Evolutionary conservation across 306 rosid species (phyloP).

Genomic region (Cucumis sativus): DNA sequence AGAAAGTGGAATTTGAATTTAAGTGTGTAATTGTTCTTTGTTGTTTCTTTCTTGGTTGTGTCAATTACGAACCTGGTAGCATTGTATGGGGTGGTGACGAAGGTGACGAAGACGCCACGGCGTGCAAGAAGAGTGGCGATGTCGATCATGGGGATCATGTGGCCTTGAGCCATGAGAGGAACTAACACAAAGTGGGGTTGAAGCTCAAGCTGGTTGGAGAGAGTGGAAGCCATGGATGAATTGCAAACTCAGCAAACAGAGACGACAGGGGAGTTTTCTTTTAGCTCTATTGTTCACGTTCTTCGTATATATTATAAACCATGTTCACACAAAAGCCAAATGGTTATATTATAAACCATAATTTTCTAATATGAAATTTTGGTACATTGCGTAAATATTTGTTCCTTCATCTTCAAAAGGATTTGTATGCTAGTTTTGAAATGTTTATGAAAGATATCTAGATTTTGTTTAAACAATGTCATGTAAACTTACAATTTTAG

Average conservation of each 20-base stretch:
- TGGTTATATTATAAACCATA: too few relatives aligned
- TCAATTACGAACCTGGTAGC: slow-evolving; percentile 20
- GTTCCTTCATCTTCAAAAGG: too few relatives aligned
- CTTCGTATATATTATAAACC: not conserved
- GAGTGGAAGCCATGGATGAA: not conserved
- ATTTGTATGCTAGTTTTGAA: too few relatives aligned
- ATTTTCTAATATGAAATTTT: too few relatives aligned
- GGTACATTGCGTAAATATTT: too few relatives aligned
- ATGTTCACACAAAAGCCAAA: not conserved
- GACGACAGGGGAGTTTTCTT: not conserved
- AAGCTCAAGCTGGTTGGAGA: not conserved
- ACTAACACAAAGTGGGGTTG: slow-evolving; percentile 60
- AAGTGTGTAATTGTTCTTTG: too few relatives aligned
- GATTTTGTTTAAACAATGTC: too few relatives aligned
- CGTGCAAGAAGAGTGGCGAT: slow-evolving; percentile 50
- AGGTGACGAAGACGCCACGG: slow-evolving; percentile 38
- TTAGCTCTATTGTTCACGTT: not conserved
- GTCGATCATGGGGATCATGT: slow-evolving; percentile 91
- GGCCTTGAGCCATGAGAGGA: slow-evolving; percentile 86
- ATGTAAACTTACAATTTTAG: too few relatives aligned
- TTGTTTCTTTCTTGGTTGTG: not conserved
- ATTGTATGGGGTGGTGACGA: slow-evolving; percentile 55
- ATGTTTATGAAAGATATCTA: too few relatives aligned
- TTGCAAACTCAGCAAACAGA: not conserved
- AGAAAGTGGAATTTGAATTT: not conserved